Evolutionary conservation across 2,329 filamentous ascomycete genomes (phyloP).

Genomic region (Hysterium pulicare): DNA sequence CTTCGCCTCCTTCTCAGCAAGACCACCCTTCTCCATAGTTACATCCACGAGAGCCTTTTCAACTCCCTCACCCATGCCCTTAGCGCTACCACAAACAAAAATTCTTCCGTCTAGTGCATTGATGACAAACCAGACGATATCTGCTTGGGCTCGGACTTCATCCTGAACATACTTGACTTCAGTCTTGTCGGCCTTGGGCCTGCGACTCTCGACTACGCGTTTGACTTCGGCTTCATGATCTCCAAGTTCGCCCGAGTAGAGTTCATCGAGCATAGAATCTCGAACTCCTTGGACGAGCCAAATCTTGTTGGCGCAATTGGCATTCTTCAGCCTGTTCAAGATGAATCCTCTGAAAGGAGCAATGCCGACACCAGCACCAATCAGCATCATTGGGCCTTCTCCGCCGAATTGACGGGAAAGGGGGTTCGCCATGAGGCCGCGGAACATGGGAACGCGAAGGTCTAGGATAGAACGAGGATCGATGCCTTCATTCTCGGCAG

Average conservation of each 20-base stretch:
- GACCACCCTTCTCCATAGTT: conserved; percentile 85
- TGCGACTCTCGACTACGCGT: conserved; percentile 48
- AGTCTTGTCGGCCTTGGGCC: conserved; percentile 53
- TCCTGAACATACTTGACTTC: conserved; percentile 94
- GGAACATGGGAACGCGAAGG: conserved; percentile 91
- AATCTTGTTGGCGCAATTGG: conserved; percentile 96
- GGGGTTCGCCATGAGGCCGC: conserved; percentile 95
- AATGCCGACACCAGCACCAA: conserved; percentile 93
- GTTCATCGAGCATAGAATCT: conserved; percentile 91
- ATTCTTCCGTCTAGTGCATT: conserved; percentile 93
- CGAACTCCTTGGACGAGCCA: conserved; percentile 93
- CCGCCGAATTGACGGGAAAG: conserved; percentile 86
- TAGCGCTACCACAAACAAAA: conserved; percentile 92
- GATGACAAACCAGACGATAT: conserved; percentile 97
- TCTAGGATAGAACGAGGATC: conserved; percentile 50
- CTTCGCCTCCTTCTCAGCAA: conserved; percentile 75
- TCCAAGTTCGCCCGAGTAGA: conserved; percentile 95
- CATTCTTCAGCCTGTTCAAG: conserved; percentile 85
- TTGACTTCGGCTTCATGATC: conserved; percentile 67
- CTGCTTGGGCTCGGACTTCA: conserved; percentile 84
- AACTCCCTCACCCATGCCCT: conserved; percentile 97
- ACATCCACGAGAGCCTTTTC: conserved; percentile 84
- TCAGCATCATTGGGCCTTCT: conserved; percentile 95
- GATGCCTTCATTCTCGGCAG: conserved; percentile 58
- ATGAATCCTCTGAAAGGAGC: conserved; percentile 98